phyloP scores from a whole-genome alignment of 2,329 filamentous ascomycete species.

The Mycogone perniciosa region DNA sequence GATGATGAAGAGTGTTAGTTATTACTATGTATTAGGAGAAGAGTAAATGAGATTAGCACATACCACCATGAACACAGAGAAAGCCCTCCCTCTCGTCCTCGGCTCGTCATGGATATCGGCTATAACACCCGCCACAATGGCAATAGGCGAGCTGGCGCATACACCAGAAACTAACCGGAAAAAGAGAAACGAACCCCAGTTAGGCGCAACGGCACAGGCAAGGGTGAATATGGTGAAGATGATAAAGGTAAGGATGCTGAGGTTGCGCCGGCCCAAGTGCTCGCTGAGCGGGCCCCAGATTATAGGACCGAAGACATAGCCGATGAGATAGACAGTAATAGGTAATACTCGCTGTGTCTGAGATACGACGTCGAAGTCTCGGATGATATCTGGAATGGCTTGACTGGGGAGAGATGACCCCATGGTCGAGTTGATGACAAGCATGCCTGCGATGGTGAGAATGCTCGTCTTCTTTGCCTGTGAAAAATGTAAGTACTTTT shows the following conservation, averaged over 20 bases:
- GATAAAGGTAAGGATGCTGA: slow-evolving; percentile 40
- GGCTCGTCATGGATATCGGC: slow-evolving; percentile 58
- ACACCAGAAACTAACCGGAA: slow-evolving; percentile 50
- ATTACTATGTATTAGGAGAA: neutral
- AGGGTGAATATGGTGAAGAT: slow-evolving; percentile 47
- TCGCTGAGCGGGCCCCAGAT: slow-evolving; percentile 62
- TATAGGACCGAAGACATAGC: slow-evolving; percentile 55
- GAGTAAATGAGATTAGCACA: slow-evolving; percentile 1
- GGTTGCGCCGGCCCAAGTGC: slow-evolving; percentile 50
- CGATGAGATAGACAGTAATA: slow-evolving; percentile 57
- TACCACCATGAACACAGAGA: slow-evolving; percentile 59
- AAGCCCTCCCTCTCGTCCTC: slow-evolving; percentile 48
- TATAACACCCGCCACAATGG: slow-evolving; percentile 56
- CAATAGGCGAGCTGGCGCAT: slow-evolving; percentile 53
- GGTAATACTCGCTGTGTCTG: slow-evolving; percentile 45
- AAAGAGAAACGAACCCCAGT: slow-evolving; percentile 45
- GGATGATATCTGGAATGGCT: slow-evolving; percentile 50
- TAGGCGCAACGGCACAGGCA: slow-evolving; percentile 49
- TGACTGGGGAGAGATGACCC: slow-evolving; percentile 59
- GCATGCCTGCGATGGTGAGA: slow-evolving; percentile 48
- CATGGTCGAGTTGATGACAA: slow-evolving; percentile 63
- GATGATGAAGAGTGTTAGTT: neutral
- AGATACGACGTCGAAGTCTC: slow-evolving; percentile 50
- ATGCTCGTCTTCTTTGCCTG: slow-evolving; percentile 50
- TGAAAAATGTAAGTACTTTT: neutral